A percentile compares a stretch with the other conserved stretches of the same genome.
These are phyloP conservation scores for Peniophora sp. DNA, from an alignment of 1,284 basidiomycete genomes.

Conservation along the genomic window DNA sequence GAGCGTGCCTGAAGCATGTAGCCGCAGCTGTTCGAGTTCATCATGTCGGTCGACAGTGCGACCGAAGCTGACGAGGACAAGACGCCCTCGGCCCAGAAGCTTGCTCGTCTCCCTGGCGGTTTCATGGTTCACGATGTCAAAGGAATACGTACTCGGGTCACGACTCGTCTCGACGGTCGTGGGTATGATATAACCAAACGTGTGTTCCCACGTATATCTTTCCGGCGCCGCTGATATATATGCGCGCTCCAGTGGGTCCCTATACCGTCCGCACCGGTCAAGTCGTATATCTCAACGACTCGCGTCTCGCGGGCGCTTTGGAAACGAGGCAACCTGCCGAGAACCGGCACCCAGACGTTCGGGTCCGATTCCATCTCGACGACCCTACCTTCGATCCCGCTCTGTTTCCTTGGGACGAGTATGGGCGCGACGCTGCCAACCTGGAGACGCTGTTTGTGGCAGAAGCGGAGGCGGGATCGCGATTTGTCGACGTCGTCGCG, in stretches of 20 bases:
- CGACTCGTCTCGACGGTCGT: slow-evolving; percentile 72
- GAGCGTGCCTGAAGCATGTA: slow-evolving; percentile 3
- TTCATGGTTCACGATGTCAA: slow-evolving; percentile 70
- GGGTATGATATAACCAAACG: slow-evolving; percentile 82
- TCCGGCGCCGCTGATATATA: slow-evolving; percentile 3
- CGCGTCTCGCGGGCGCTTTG: slow-evolving; percentile 35
- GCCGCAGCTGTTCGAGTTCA: slow-evolving; percentile 67
- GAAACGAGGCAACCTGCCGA: slow-evolving; percentile 15
- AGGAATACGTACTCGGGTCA: slow-evolving; percentile 70
- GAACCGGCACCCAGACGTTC: slow-evolving; percentile 33
- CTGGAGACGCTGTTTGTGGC: slow-evolving; percentile 17
- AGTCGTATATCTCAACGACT: slow-evolving; percentile 74
- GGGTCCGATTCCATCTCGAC: slow-evolving; percentile 53
- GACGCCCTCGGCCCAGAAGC: slow-evolving; percentile 55
- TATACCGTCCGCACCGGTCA: slow-evolving; percentile 76
- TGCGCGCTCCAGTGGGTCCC: slow-evolving; percentile 58
- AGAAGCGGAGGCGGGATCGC: slow-evolving; percentile 20
- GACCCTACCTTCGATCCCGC: slow-evolving; percentile 13
- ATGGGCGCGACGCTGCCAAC: too few relatives aligned
- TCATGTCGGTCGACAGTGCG: slow-evolving; percentile 58
- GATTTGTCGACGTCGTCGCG: slow-evolving; percentile 42
- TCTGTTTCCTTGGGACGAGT: slow-evolving; percentile 7
- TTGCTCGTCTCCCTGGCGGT: slow-evolving; percentile 57
- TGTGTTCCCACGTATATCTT: slow-evolving; percentile 27
- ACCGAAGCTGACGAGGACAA: slow-evolving; percentile 58